Evolutionary conservation across 148 eudicot species (phyloP).

Genomic region (Hydrangea macrophylla): DNA sequence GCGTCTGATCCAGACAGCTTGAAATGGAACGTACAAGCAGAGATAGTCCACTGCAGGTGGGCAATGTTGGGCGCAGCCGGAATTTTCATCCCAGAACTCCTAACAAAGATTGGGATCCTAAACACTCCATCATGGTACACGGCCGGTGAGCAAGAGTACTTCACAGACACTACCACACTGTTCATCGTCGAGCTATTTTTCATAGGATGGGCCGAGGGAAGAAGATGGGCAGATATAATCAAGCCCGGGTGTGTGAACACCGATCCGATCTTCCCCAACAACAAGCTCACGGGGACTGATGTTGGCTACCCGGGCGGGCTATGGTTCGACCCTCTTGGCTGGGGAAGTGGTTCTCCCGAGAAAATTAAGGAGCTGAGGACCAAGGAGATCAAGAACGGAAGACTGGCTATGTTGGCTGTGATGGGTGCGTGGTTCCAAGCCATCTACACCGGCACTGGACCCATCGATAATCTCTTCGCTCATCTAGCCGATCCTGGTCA

Average conservation of each 20-base stretch:
- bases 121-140: slow-evolving; percentile 99
- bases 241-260: slow-evolving; percentile 93
- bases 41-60: slow-evolving; percentile 93
- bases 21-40: slow-evolving; percentile 83
- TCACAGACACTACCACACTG: slow-evolving; percentile 93
- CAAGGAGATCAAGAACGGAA: slow-evolving; percentile 95
- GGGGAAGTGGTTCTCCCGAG: slow-evolving; percentile 82
- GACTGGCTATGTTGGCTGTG: slow-evolving; percentile 98
- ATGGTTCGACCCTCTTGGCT: slow-evolving; percentile 96
- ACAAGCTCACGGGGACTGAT: slow-evolving; percentile 93
- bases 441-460: slow-evolving; percentile 91
- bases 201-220: slow-evolving; percentile 98
- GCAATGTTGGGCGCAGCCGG: slow-evolving; percentile 98
- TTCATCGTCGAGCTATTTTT: slow-evolving; percentile 73
- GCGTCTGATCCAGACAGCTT: slow-evolving; percentile 93
- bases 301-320: slow-evolving; percentile 99
- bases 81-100: slow-evolving; percentile 93
- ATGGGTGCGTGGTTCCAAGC: slow-evolving; percentile 99
- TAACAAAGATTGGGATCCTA: slow-evolving; percentile 81
- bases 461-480: slow-evolving; percentile 92
- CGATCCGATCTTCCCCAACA: slow-evolving; percentile 96
- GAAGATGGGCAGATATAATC: slow-evolving; percentile 93
- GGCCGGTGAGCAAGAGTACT: slow-evolving; percentile 91
- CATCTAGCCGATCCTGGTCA: slow-evolving; percentile 99
- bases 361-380: slow-evolving; percentile 88